Evolutionary conservation across 495 filamentous ascomycete species (phyloP).

Genomic region (Glarea lozoyensis): DNA sequence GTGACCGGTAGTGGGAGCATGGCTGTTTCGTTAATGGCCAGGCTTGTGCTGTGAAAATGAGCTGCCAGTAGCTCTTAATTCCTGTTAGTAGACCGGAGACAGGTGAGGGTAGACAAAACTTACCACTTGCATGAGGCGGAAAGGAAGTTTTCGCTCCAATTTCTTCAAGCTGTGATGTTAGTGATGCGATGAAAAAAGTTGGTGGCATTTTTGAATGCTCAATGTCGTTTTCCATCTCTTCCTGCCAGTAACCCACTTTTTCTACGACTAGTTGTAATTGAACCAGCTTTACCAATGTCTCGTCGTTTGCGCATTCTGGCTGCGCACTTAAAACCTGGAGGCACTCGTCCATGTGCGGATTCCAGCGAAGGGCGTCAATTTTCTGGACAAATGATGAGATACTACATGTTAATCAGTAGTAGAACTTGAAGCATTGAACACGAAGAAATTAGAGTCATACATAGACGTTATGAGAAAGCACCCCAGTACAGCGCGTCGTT

Average conservation of each 20-base stretch:
- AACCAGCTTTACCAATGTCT: slow-evolving; percentile 37
- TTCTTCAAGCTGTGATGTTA: background rate
- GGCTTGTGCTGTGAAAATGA: slow-evolving; percentile 1
- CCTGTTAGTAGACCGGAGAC: background rate
- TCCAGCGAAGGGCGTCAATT: slow-evolving; percentile 42
- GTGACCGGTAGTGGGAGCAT: background rate
- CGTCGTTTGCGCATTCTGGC: slow-evolving; percentile 41
- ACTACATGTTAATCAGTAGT: slow-evolving; percentile 19
- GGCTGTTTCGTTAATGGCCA: background rate
- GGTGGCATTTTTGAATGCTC: background rate
- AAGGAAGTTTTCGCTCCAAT: background rate
- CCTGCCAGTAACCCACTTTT: background rate
- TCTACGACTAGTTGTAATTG: slow-evolving; percentile 32
- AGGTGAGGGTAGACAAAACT: background rate
- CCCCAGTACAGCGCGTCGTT: slow-evolving; percentile 43
- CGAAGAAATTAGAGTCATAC: slow-evolving; percentile 28
- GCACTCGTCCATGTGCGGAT: slow-evolving; percentile 42
- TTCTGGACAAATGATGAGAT: slow-evolving; percentile 34
- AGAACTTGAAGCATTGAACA: background rate
- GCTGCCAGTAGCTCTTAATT: background rate
- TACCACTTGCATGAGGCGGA: background rate
- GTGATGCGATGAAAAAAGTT: background rate
- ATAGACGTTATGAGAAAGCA: slow-evolving; percentile 43
- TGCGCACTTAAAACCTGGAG: slow-evolving; percentile 33
- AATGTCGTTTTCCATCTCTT: background rate